Evolutionary conservation across 768 basidiomycete species (phyloP).

Genomic region (Mycena olivaceomarginata): DNA sequence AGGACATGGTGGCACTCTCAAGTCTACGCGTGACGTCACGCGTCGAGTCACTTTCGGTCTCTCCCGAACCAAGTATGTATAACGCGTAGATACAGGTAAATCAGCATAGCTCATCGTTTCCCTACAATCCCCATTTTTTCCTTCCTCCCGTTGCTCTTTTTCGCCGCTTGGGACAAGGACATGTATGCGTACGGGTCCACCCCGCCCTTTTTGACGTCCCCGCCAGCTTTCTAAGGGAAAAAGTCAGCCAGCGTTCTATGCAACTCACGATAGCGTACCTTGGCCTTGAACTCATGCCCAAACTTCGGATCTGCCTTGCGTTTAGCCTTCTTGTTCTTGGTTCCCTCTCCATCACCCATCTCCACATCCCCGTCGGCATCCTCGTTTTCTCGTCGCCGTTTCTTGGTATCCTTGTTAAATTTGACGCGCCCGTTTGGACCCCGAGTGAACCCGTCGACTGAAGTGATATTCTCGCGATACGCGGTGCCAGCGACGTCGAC

Average conservation of each 20-base stretch:
- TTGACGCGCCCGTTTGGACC: conserved; percentile 90
- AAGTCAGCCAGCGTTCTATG: conserved; percentile 36
- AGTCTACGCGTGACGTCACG: not conserved
- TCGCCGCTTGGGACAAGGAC: conserved; percentile 88
- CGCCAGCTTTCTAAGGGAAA: conserved; percentile 87
- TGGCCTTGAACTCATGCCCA: conserved; percentile 97
- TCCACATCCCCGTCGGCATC: conserved; percentile 80
- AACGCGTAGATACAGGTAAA: conserved; percentile 5
- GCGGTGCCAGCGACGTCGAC: conserved; percentile 83
- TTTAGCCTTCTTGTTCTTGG: conserved; percentile 72
- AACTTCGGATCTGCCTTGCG: conserved; percentile 67
- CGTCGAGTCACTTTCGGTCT: not conserved
- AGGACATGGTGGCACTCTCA: conserved; percentile 20
- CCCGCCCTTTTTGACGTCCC: conserved; percentile 92
- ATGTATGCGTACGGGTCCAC: conserved; percentile 97
- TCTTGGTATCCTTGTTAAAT: conserved; percentile 98
- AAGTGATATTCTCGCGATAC: conserved; percentile 89
- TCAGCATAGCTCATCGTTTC: conserved; percentile 67
- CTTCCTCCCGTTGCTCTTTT: conserved; percentile 67
- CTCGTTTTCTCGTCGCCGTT: conserved; percentile 84
- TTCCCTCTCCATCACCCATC: conserved; percentile 82
- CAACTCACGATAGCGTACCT: conserved; percentile 71
- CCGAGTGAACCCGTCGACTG: conserved; percentile 93
- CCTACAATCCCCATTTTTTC: conserved; percentile 76
- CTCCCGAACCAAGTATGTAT: not conserved